Evolutionary conservation across 257 asterid genomes (phyloP).

Genomic region (Fraxinus anomala): DNA sequence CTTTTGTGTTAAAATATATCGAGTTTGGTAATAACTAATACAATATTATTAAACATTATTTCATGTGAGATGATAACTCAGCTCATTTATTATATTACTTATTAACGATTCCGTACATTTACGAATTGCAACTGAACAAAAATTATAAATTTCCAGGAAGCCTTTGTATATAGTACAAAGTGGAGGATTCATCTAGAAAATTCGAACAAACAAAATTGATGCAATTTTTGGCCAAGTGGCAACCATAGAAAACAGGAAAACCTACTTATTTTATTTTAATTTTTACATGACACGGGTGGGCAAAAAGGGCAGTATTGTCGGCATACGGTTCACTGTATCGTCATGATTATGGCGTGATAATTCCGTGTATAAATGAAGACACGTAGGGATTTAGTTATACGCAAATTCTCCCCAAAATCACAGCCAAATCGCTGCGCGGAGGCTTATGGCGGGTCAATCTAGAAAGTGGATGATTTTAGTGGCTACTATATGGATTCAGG

Average conservation of each 20-base stretch:
- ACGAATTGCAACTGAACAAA: no score
- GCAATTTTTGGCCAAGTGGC: neutral
- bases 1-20: no score
- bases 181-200: neutral
- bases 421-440: neutral
- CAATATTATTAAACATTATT: no score
- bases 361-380: neutral
- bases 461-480: slow-evolving; percentile 83
- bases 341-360: neutral
- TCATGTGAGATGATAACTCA: no score
- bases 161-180: no score
- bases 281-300: neutral
- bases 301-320: neutral
- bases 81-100: no score
- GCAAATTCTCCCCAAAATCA: neutral
- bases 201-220: neutral
- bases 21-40: no score
- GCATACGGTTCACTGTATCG: neutral
- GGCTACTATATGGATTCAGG: slow-evolving; percentile 91
- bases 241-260: neutral
- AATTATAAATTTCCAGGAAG: no score
- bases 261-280: no score
- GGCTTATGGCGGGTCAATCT: slow-evolving; percentile 55
- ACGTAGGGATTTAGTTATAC: neutral
- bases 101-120: no score